Evolutionary conservation across 495 filamentous ascomycete genomes (phyloP).

Genomic region (Thermothielavioides terrestris): DNA sequence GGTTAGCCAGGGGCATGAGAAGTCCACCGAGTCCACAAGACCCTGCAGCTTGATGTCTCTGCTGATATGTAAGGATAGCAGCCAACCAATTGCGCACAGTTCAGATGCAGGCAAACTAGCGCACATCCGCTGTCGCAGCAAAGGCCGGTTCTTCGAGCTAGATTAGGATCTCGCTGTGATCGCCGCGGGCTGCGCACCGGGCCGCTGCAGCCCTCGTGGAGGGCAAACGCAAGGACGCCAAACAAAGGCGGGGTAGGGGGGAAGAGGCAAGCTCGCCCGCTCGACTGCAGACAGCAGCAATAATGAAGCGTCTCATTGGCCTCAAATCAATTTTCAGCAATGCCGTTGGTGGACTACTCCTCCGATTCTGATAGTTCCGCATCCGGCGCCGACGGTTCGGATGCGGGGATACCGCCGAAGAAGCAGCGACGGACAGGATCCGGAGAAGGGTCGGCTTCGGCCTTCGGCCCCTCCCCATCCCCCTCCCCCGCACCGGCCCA

Average conservation of each 20-base stretch:
- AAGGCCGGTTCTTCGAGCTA: not conserved
- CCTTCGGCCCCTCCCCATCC: not conserved
- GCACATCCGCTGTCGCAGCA: not conserved
- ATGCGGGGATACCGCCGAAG: slow-evolving; percentile 11
- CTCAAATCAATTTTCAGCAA: slow-evolving; percentile 11
- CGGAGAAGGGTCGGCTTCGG: no score
- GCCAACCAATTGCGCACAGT: no score
- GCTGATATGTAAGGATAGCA: no score
- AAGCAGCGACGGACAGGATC: slow-evolving; percentile 9
- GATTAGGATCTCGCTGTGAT: not conserved
- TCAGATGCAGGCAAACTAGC: not conserved
- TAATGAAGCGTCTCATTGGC: not conserved
- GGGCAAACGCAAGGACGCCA: no score
- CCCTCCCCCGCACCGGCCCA: not conserved
- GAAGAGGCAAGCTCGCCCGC: no score
- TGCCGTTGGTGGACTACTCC: slow-evolving; percentile 69
- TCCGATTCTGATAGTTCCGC: slow-evolving; percentile 40
- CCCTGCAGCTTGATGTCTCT: no score
- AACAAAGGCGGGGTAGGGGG: no score
- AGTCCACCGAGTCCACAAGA: not conserved
- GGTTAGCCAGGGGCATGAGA: not conserved
- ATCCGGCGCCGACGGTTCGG: not conserved
- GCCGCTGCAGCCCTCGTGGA: no score
- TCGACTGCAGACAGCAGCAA: no score
- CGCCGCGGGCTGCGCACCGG: not conserved